Conservation (phyloP, 2,329 filamentous ascomycete genomes). For the Fusarium guadeloupense region DNA sequence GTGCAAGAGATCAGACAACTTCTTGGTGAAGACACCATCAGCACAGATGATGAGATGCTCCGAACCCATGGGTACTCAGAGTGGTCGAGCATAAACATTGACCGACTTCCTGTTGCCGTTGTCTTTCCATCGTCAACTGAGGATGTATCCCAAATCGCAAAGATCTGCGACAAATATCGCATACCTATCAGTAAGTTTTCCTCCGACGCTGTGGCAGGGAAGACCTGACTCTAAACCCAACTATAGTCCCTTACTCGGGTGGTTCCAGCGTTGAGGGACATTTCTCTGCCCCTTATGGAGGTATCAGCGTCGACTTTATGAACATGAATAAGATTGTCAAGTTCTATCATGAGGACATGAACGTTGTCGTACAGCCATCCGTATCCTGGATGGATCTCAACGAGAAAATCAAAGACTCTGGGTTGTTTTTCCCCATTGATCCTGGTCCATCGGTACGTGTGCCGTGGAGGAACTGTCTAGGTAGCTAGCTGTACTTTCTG, state of each 20-base stretch:
- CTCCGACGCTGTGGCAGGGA: too few relatives aligned
- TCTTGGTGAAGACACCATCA: slow-evolving; percentile 69
- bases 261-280: slow-evolving; percentile 90
- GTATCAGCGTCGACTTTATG: slow-evolving; percentile 88
- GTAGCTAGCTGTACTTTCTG: too few relatives aligned
- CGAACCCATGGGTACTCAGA: slow-evolving; percentile 71
- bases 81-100: slow-evolving; percentile 71
- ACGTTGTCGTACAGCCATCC: slow-evolving; percentile 89
- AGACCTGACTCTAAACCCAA: too few relatives aligned
- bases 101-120: slow-evolving; percentile 69
- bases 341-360: slow-evolving; percentile 88
- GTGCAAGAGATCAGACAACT: too few relatives aligned
- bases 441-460: slow-evolving; percentile 62
- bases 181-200: slow-evolving; percentile 89
- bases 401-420: slow-evolving; percentile 74
- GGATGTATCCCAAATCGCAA: slow-evolving; percentile 67
- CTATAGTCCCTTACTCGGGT: slow-evolving; percentile 86
- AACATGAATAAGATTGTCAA: slow-evolving; percentile 85
- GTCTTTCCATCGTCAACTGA: slow-evolving; percentile 69
- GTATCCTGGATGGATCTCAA: slow-evolving; percentile 95
- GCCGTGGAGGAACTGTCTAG: too few relatives aligned
- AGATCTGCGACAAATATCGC: slow-evolving; percentile 79
- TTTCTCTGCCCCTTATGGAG: slow-evolving; percentile 86
- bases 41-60: slow-evolving; percentile 69
- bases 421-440: slow-evolving; percentile 91